Evolutionary conservation across 768 basidiomycete genomes (phyloP).

Genomic region (Suillus brevipes): DNA sequence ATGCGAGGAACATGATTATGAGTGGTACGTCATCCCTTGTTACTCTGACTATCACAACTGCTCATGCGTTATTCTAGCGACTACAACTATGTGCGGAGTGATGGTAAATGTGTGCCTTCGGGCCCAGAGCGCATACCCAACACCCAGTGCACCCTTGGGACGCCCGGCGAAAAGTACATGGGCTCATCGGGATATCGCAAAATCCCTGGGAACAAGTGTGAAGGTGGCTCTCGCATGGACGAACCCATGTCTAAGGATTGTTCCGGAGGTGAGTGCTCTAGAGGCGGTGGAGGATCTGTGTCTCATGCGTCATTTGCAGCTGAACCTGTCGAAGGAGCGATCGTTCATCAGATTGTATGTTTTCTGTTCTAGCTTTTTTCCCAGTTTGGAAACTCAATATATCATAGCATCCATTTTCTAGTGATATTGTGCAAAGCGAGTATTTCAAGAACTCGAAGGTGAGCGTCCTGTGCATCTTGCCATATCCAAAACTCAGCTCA

Average conservation of each 20-base stretch:
- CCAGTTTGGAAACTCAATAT: not conserved
- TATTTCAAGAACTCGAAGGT: conserved; percentile 86
- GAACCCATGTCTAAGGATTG: conserved; percentile 71
- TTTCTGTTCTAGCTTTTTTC: not conserved
- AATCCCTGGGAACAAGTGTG: conserved; percentile 92
- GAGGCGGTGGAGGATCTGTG: not conserved
- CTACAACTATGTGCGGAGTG: conserved; percentile 83
- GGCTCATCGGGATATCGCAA: conserved; percentile 92
- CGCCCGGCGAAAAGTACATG: conserved; percentile 60
- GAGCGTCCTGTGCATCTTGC: conserved; percentile 16
- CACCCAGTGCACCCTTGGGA: conserved; percentile 57
- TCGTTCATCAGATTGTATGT: conserved; percentile 74
- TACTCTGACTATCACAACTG: not conserved
- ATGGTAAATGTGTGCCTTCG: conserved; percentile 72
- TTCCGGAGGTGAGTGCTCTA: conserved; percentile 54
- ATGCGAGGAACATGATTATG: conserved; percentile 87
- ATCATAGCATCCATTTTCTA: conserved; percentile 63
- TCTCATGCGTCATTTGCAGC: conserved; percentile 42
- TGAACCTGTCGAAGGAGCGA: conserved; percentile 74
- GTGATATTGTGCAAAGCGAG: conserved; percentile 66
- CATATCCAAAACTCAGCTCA: not conserved
- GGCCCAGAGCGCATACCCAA: conserved; percentile 88
- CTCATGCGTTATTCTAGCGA: conserved; percentile 51
- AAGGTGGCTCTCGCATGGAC: conserved; percentile 62
- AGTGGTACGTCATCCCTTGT: conserved; percentile 64